Conservation (phyloP, 352 stramenopile species). For the Globisporangium okanoganense region DNA sequence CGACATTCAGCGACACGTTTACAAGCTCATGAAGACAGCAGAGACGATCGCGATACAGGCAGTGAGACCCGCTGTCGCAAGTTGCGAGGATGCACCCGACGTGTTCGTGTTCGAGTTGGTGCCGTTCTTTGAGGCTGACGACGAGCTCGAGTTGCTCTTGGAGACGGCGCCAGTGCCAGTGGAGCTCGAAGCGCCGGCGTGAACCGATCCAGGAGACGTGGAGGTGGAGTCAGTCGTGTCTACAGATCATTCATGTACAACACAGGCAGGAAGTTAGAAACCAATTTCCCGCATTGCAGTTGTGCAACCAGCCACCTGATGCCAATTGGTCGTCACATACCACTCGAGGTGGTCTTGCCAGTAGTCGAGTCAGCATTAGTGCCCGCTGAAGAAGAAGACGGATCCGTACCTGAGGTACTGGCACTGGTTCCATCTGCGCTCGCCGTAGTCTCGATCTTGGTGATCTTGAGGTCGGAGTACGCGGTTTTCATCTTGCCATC, state of each 20-base stretch:
- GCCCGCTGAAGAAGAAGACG: not conserved
- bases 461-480: slow-evolving; percentile 56
- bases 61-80: slow-evolving; percentile 28
- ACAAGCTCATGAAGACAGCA: slow-evolving; percentile 38
- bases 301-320: not conserved
- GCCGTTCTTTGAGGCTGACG: slow-evolving; percentile 7
- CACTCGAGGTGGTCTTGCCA: slow-evolving; percentile 4
- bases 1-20: slow-evolving; percentile 7
- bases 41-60: slow-evolving; percentile 29
- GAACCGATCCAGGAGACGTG: slow-evolving; percentile 17
- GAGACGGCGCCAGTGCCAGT: slow-evolving; percentile 9
- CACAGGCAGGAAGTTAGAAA: not conserved
- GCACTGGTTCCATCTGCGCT: slow-evolving; percentile 18
- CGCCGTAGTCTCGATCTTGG: slow-evolving; percentile 24
- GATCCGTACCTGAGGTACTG: slow-evolving; percentile 10
- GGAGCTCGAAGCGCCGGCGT: slow-evolving; percentile 13
- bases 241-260: not conserved
- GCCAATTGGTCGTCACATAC: slow-evolving; percentile 3
- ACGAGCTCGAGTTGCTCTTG: slow-evolving; percentile 21
- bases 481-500: slow-evolving; percentile 60
- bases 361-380: not conserved
- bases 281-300: not conserved
- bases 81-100: slow-evolving; percentile 16
- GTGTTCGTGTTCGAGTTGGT: slow-evolving; percentile 20
- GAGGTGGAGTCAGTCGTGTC: slow-evolving; percentile 3